Base-by-base conservation (phyloP, 108 stramenopile species). In the Conticribra weissflogii region DNA sequence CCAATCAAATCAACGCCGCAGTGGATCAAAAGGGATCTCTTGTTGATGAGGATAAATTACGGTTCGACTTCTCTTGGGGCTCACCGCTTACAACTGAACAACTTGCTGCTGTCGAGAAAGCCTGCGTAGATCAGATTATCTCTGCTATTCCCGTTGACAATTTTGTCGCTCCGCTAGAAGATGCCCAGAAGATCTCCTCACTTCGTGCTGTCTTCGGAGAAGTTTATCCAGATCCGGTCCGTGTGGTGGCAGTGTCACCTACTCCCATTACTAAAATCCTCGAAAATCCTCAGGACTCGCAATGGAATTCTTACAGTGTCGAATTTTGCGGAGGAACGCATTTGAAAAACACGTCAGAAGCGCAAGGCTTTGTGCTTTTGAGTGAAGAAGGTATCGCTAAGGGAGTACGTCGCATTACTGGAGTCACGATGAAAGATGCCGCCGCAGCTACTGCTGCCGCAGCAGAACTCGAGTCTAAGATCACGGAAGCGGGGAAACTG, bases 321-420 rank as follows among this genome's bases (percentile, higher is more conserved):
- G 99, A 99, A 79, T 98, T 99, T 74, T 99, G 99, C 74, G 99
- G 99, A 17, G 99, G 99, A 32, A 99, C 99, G 1, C 99, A 99
- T 71, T 68, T 99, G 54, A 85, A 80, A 65, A 99, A 98, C 75
- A 99, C 98, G 5, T 76, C 75, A 16, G 94, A 97, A 69, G 99
- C 99, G 12, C 87, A 93, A 65, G 86, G 81, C 12, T 98, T 99
- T 64, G 92, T 85, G 7, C 61, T 99, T 54, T 63, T 99, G n/a
- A 90, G 85, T 46, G 99, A 99, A 83, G 89, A 87, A 34, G 97
- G 96, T 44, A 97, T 98, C 72, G 97, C 98, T 45, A 99, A 99
- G 87, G 99, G 99, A 18, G 92, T 99, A 29, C 93, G 99, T 48
- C 93, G 99, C 36, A 95, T 99, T 62, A 81, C 93, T 5, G 96